A percentile compares a stretch with the other conserved stretches of the same genome.
Conservation (phyloP, 495 filamentous ascomycete species). For the Penicillium lagena region DNA sequence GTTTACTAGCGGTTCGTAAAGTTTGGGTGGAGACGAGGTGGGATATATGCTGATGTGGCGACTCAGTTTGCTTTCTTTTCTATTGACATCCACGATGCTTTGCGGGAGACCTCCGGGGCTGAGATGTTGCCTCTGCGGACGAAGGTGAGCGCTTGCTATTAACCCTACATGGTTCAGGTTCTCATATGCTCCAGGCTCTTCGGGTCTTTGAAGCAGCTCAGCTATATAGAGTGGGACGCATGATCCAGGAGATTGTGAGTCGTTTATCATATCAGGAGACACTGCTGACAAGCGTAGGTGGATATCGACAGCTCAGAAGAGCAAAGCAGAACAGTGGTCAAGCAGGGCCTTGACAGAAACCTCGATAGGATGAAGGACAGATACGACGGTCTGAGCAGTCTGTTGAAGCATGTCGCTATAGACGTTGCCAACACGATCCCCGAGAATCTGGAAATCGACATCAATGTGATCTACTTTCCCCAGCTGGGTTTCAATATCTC, state of each 20-base stretch:
- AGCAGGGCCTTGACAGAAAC: slow-evolving; percentile 62
- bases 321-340: slow-evolving; percentile 67
- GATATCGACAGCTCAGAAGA: slow-evolving; percentile 77
- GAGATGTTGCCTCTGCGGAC: slow-evolving; percentile 47
- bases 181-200: slow-evolving; percentile 26
- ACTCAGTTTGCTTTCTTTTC: slow-evolving; percentile 59
- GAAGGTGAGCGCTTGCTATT: slow-evolving; percentile 39
- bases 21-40: too few species aligned
- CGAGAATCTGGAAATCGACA: slow-evolving; percentile 46
- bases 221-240: slow-evolving; percentile 59
- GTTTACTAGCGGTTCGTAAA: slow-evolving; percentile 43
- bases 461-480: slow-evolving; percentile 84
- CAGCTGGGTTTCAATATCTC: slow-evolving; percentile 87
- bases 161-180: neutral
- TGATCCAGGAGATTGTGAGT: slow-evolving; percentile 59
- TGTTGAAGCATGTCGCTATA: slow-evolving; percentile 62
- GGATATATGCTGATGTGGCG: slow-evolving; percentile 17
- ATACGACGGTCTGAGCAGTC: slow-evolving; percentile 68
- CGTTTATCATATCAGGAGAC: neutral
- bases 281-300: slow-evolving; percentile 40
- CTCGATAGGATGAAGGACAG: slow-evolving; percentile 72
- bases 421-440: slow-evolving; percentile 60
- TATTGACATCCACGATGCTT: slow-evolving; percentile 59
- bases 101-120: slow-evolving; percentile 55
- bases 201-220: slow-evolving; percentile 38